Evolutionary conservation across 306 rosid species (phyloP), one percentile per base, ranked within the genome.

Genomic region (Senna siamea): DNA sequence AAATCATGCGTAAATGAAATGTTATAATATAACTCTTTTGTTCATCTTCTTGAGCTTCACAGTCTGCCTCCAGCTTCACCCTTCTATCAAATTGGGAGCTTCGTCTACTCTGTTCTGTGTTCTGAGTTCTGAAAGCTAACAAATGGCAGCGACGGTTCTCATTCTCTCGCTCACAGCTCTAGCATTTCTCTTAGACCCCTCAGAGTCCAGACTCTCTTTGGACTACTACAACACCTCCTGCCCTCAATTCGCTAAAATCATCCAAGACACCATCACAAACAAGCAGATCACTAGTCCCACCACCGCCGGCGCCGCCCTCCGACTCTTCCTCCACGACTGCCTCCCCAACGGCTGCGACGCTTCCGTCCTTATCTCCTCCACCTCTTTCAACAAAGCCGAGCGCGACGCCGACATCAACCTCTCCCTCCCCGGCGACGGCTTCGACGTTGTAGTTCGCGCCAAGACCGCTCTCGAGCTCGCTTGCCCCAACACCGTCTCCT

Each of bases 301-400:
- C 1, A 82, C 93, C 10, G 90, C 85, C 70, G 68, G 82, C 50
- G 92, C 83, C 69, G 73, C 88, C 1, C 72, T 89, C 81, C 89
- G 90, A 51, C 87, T 87, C 80, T 87, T 89, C 79, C 86, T 89
- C 78, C 90, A 89, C 77, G 94, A 89, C 80, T 89, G 91, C 65
- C 62, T 87, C 62, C 81, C 86, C 10, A 81, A 81, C 73, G 92
- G 86, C 69, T 89, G 94, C 71, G 93, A 89, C 60, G 91, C 85
- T 74, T 89, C 93, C 52, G 18, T 84, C 66, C 89, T 89, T 69
- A 41, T 89, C 72, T 79, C 88, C 69, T 84, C 93, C 18, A 89
- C 86, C 0, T 0, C 89, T 19, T 86, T 86, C 89, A 70, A 69
- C 80, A 62, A 18, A 0, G 88, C 89, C 10, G 91, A 89, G 47